These are phyloP conservation scores for Sugiyamaella floridensis DNA, from an alignment of 805 yeast genomes.

Conservation along the genomic window DNA sequence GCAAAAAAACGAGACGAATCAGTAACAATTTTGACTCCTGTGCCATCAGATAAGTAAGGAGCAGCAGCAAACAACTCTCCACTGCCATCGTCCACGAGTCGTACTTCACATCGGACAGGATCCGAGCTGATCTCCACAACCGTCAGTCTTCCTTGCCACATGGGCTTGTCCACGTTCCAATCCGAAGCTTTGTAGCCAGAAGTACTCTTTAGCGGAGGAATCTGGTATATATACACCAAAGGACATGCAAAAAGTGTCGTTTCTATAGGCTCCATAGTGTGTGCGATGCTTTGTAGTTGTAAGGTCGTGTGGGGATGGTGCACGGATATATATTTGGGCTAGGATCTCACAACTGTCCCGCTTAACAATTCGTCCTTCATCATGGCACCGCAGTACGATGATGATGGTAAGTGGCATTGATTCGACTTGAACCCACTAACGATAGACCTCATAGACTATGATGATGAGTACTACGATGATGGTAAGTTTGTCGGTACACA, in stretches of 20 bases:
- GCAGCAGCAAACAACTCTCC: constrained; percentile 34
- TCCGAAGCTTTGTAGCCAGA: constrained; percentile 24
- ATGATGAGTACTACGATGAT: constrained; percentile 15
- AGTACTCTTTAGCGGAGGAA: constrained; percentile 26
- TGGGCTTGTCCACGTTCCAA: constrained; percentile 32
- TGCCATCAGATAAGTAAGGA: constrained; percentile 28
- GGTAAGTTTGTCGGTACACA: constrained; percentile 16
- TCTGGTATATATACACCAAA: constrained; percentile 23
- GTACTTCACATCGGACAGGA: constrained; percentile 23
- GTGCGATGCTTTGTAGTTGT: background rate
- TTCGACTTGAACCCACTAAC: background rate
- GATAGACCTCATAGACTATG: constrained; percentile 7
- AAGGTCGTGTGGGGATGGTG: background rate
- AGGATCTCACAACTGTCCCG: background rate
- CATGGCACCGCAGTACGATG: constrained; percentile 7
- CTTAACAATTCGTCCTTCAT: background rate
- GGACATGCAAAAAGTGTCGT: constrained; percentile 18
- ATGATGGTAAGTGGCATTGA: constrained; percentile 5
- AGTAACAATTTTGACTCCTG: constrained; percentile 28
- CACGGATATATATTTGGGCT: background rate
- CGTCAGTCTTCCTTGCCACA: constrained; percentile 33
- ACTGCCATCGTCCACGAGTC: constrained; percentile 25
- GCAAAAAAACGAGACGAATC: constrained; percentile 34
- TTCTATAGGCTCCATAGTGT: constrained; percentile 6
- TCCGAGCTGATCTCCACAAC: constrained; percentile 24